A percentile compares a stretch with the other conserved stretches of the same genome.
These are phyloP conservation scores for Evansstolkia leycettana DNA, from an alignment of 495 filamentous ascomycete species.

Conservation along the genomic window DNA sequence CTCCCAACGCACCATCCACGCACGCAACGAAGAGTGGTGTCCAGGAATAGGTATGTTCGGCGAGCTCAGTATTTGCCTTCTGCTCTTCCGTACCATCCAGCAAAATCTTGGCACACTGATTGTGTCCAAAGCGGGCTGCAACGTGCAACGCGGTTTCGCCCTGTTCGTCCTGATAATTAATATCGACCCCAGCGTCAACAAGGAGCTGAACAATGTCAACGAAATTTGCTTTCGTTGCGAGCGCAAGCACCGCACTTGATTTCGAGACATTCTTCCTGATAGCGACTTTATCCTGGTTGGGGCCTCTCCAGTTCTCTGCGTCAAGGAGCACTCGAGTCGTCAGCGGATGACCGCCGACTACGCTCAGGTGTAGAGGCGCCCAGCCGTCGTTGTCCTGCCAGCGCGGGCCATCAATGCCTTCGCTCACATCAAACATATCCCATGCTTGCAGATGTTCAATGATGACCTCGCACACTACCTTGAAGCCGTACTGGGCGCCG, in stretches of 20 bases:
- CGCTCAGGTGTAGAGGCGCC: conserved; percentile 82
- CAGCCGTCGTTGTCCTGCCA: conserved; percentile 93
- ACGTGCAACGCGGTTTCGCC: conserved; percentile 92
- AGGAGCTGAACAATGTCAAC: conserved; percentile 70
- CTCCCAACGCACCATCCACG: conserved; percentile 67
- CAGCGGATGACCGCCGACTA: conserved; percentile 78
- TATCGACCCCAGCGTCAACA: conserved; percentile 81
- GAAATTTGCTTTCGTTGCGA: conserved; percentile 80
- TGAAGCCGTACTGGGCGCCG: conserved; percentile 88
- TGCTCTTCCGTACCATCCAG: conserved; percentile 56
- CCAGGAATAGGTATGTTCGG: conserved; percentile 82
- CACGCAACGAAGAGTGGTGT: conserved; percentile 85
- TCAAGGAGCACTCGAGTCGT: conserved; percentile 72
- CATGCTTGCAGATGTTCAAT: conserved; percentile 81
- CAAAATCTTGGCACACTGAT: conserved; percentile 63
- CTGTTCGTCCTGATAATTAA: conserved; percentile 85
- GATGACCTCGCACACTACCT: conserved; percentile 73
- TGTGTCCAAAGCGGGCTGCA: conserved; percentile 79
- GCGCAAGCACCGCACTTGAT: conserved; percentile 78
- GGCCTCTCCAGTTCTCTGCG: conserved; percentile 60
- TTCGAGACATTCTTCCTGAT: conserved; percentile 59
- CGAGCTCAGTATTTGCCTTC: conserved; percentile 61
- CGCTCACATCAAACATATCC: conserved; percentile 70
- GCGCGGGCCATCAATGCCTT: conserved; percentile 69
- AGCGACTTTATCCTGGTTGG: conserved; percentile 42